Conservation (phyloP, 169 alveolate genomes). For the Fabrea salina region DNA sequence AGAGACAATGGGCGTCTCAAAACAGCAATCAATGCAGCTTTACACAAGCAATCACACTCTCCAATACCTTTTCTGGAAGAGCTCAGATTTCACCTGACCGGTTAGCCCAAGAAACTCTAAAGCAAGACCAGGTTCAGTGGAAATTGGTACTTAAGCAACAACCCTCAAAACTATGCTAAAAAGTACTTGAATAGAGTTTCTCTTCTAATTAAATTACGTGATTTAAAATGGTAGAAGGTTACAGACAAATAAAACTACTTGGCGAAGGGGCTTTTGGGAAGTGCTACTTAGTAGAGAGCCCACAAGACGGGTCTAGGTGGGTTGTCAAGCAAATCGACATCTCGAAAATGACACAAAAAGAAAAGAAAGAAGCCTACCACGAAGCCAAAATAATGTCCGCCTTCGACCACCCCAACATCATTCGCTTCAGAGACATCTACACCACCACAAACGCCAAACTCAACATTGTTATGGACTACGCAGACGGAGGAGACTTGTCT, state of each 20-base stretch:
- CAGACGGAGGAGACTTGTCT: slow-evolving; percentile 87
- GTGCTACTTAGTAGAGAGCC: slow-evolving; percentile 59
- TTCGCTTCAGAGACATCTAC: slow-evolving; percentile 71
- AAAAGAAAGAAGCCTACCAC: slow-evolving; percentile 62
- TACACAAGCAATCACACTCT: too few species aligned
- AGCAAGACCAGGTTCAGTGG: too few species aligned
- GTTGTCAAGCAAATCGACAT: slow-evolving; percentile 74
- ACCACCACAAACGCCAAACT: slow-evolving; percentile 67
- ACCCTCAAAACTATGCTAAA: too few species aligned
- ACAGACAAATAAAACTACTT: slow-evolving; percentile 57
- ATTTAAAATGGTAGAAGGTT: too few species aligned
- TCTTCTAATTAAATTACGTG: too few species aligned
- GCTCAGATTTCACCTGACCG: too few species aligned
- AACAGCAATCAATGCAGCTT: too few species aligned
- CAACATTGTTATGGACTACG: slow-evolving; percentile 86
- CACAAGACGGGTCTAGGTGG: slow-evolving; percentile 44
- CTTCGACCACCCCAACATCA: slow-evolving; percentile 73
- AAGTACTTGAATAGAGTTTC: too few species aligned
- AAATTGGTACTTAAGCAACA: too few species aligned
- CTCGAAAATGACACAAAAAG: slow-evolving; percentile 58
- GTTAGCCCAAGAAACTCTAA: too few species aligned
- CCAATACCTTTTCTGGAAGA: too few species aligned
- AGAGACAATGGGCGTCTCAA: too few species aligned
- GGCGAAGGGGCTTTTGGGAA: slow-evolving; percentile 86
- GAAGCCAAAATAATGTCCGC: slow-evolving; percentile 70